Evolutionary conservation across 2,329 filamentous ascomycete species (phyloP).

Genomic region (Allantophomopsis cytisporea): DNA sequence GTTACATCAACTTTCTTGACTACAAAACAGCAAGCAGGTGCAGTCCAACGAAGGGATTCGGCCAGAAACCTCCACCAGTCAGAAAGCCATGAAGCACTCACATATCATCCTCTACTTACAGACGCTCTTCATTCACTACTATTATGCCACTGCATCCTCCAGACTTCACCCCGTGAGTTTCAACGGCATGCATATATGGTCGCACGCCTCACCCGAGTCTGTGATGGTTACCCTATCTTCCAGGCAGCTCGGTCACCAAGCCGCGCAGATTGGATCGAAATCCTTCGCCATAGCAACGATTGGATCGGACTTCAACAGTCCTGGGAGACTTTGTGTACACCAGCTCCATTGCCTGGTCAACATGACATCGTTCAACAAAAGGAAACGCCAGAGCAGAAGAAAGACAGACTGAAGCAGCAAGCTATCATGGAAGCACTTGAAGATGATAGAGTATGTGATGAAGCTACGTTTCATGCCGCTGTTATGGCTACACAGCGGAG

Average conservation of each 20-base stretch:
- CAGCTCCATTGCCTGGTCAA: slow-evolving; percentile 35
- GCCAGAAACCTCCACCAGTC: slow-evolving; percentile 20
- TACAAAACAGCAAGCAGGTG: slow-evolving; percentile 15
- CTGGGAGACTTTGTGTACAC: slow-evolving; percentile 61
- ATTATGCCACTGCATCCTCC: slow-evolving; percentile 64
- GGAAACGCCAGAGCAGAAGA: slow-evolving; percentile 37
- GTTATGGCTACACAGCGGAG: slow-evolving; percentile 45
- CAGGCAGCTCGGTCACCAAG: slow-evolving; percentile 58
- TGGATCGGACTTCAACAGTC: slow-evolving; percentile 51
- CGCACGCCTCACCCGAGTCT: slow-evolving; percentile 58
- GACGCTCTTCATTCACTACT: slow-evolving; percentile 70
- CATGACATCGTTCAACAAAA: slow-evolving; percentile 19
- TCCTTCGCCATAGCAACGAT: slow-evolving; percentile 52
- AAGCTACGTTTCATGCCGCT: slow-evolving; percentile 49
- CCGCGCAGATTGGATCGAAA: slow-evolving; percentile 68
- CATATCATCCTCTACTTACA: slow-evolving; percentile 68
- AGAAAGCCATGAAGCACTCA: slow-evolving; percentile 49
- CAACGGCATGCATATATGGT: slow-evolving; percentile 73
- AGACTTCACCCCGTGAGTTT: slow-evolving; percentile 67
- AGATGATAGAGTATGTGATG: slow-evolving; percentile 55
- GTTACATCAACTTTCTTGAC: slow-evolving; percentile 21
- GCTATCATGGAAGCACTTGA: slow-evolving; percentile 53
- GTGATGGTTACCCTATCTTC: slow-evolving; percentile 72
- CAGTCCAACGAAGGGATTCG: slow-evolving; percentile 15
- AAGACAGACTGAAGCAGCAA: slow-evolving; percentile 46